phyloP scores from a whole-genome alignment of 2,329 filamentous ascomycete species.

The Alternaria arborescens region DNA sequence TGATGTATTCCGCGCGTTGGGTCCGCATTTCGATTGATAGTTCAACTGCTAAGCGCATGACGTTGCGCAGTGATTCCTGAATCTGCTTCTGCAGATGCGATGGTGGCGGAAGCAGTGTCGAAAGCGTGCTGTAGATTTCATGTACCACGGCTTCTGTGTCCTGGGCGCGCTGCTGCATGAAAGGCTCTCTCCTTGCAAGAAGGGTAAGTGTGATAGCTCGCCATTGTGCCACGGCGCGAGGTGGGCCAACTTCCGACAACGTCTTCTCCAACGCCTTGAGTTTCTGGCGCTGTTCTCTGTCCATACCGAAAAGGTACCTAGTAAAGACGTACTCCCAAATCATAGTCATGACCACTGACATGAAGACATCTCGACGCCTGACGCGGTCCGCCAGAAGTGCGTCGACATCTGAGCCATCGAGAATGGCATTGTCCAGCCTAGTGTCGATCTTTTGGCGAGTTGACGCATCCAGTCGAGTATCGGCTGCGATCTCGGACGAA shows the following conservation, averaged over 20 bases:
- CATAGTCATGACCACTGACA: conserved; percentile 99
- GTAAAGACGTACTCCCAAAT: conserved; percentile 99
- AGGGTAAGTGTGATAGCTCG: conserved; percentile 93
- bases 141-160: conserved; percentile 97
- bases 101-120: conserved; percentile 85
- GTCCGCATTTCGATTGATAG: conserved; percentile 97
- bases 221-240: conserved; percentile 93
- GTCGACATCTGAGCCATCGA: conserved; percentile 95
- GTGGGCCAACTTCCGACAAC: conserved; percentile 82
- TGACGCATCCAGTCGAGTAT: conserved; percentile 42
- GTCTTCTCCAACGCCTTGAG: conserved; percentile 95
- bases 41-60: conserved; percentile 87
- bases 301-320: conserved; percentile 97
- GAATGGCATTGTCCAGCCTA: conserved; percentile 89
- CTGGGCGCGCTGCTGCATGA: conserved; percentile 80
- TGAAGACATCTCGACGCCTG: conserved; percentile 90
- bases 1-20: conserved; percentile 96
- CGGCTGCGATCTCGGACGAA: conserved; percentile 82
- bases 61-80: conserved; percentile 82
- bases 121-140: conserved; percentile 85
- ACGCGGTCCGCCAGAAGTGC: conserved; percentile 87
- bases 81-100: conserved; percentile 81
- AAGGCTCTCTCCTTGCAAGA: conserved; percentile 80
- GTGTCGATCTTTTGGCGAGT: conserved; percentile 83
- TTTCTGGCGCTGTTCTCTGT: conserved; percentile 95